Percentiles rank a stretch among this genome's conserved stretches.
These are phyloP conservation scores for Torulaspora delbrueckii DNA, from an alignment of 805 yeast genomes.

Conservation along the genomic window DNA sequence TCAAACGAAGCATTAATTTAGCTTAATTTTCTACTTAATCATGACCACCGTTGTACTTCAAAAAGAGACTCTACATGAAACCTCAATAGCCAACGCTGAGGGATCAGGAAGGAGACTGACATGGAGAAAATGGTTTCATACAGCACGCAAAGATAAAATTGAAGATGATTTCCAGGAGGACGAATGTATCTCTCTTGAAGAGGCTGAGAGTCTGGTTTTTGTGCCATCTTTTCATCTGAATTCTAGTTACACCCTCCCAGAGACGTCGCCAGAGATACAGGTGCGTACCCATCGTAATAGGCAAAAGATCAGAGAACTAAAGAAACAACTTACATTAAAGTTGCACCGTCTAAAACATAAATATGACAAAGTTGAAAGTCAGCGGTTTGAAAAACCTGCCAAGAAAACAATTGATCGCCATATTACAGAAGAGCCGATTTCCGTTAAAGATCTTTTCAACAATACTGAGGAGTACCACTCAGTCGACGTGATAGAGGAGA, in stretches of 20 bases:
- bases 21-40: not conserved
- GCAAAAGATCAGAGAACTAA: slow-evolving; percentile 11
- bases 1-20: too few species aligned
- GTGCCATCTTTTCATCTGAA: slow-evolving; percentile 8
- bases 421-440: not conserved
- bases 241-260: not conserved
- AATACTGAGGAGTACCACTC: not conserved
- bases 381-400: not conserved
- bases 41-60: slow-evolving; percentile 2
- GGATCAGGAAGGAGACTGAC: slow-evolving; percentile 6
- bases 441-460: not conserved
- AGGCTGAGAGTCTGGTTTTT: slow-evolving; percentile 11
- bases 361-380: not conserved
- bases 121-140: slow-evolving; percentile 16
- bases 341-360: slow-evolving; percentile 6
- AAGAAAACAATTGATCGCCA: not conserved
- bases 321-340: slow-evolving; percentile 6
- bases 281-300: slow-evolving; percentile 1
- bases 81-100: not conserved
- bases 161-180: slow-evolving; percentile 16
- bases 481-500: not conserved
- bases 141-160: slow-evolving; percentile 13
- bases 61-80: not conserved
- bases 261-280: not conserved
- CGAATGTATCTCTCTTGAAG: slow-evolving; percentile 12